Percentiles rank a stretch among this genome's conserved stretches.
phyloP scores from a whole-genome alignment of 768 basidiomycete genomes.

The Cystofilobasidium ferigula region DNA sequence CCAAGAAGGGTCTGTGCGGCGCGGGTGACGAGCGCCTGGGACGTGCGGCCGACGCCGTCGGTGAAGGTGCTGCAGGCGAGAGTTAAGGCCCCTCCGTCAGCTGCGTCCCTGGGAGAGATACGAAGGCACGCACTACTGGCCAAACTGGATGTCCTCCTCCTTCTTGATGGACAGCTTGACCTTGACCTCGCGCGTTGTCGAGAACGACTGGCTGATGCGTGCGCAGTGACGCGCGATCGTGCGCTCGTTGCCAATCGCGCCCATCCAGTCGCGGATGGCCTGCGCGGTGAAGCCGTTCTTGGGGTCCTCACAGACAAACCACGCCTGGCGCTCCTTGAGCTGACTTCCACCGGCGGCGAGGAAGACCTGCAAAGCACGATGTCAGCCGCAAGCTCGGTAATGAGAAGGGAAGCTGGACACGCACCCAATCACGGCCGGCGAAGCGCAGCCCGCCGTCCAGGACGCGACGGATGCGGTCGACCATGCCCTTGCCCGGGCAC shows the following conservation, averaged over 20 bases:
- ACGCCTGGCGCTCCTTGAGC: constrained; percentile 17
- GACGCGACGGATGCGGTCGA: constrained; percentile 10
- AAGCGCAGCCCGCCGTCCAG: constrained; percentile 15
- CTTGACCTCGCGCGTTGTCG: constrained; percentile 9
- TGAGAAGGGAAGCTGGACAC: not conserved
- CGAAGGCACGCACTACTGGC: not conserved
- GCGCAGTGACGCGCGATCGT: constrained; percentile 15
- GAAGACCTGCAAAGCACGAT: not conserved
- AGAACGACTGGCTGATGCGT: constrained; percentile 13
- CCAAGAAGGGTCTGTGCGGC: constrained; percentile 1
- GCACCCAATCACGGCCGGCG: constrained; percentile 8
- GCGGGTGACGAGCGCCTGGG: not conserved
- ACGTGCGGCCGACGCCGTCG: constrained; percentile 19
- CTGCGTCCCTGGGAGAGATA: too few species aligned
- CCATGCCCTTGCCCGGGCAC: constrained; percentile 12
- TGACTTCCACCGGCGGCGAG: constrained; percentile 14
- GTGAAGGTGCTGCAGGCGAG: constrained; percentile 12
- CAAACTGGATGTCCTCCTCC: not conserved
- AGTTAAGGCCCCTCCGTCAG: not conserved
- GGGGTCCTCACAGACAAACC: constrained; percentile 15
- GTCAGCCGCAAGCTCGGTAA: not conserved
- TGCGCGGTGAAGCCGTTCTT: constrained; percentile 7
- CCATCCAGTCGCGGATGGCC: constrained; percentile 5
- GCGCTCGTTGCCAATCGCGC: constrained; percentile 15
- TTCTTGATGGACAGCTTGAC: not conserved